phyloP scores from a whole-genome alignment of 495 filamentous ascomycete species.

The Jackrogersella minutella region DNA sequence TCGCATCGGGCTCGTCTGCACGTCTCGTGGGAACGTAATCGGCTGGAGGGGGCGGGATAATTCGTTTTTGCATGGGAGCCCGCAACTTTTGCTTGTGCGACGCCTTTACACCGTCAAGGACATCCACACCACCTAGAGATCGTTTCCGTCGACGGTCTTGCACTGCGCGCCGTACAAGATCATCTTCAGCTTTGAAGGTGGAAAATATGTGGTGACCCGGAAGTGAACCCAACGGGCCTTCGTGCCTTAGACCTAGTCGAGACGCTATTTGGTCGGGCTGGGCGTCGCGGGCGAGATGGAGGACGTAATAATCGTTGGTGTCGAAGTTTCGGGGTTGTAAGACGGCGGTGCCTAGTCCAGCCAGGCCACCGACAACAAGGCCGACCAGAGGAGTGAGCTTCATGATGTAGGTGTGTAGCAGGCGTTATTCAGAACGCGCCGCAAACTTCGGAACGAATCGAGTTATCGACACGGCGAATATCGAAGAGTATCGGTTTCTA shows the following conservation, averaged over 20 bases:
- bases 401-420: constrained; percentile 47
- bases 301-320: constrained; percentile 86
- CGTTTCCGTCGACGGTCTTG: constrained; percentile 69
- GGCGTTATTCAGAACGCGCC: constrained; percentile 8
- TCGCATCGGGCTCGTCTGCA: constrained; percentile 50
- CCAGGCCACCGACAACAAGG: constrained; percentile 51
- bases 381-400: constrained; percentile 54
- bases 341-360: constrained; percentile 68
- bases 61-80: constrained; percentile 76
- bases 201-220: constrained; percentile 87
- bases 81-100: constrained; percentile 82
- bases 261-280: constrained; percentile 76
- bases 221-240: constrained; percentile 84
- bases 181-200: constrained; percentile 66
- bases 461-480: constrained; percentile 4
- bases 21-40: constrained; percentile 25
- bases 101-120: constrained; percentile 77
- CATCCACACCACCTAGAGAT: constrained; percentile 57
- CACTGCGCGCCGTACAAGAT: constrained; percentile 66
- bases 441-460: constrained; percentile 7
- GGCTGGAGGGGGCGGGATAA: constrained; percentile 57
- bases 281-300: constrained; percentile 73
- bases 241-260: constrained; percentile 77
- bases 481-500: constrained; percentile 4
- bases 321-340: constrained; percentile 64